Evolutionary conservation across 805 yeast species (phyloP).

Genomic region (Metschnikowia amazonensis): DNA sequence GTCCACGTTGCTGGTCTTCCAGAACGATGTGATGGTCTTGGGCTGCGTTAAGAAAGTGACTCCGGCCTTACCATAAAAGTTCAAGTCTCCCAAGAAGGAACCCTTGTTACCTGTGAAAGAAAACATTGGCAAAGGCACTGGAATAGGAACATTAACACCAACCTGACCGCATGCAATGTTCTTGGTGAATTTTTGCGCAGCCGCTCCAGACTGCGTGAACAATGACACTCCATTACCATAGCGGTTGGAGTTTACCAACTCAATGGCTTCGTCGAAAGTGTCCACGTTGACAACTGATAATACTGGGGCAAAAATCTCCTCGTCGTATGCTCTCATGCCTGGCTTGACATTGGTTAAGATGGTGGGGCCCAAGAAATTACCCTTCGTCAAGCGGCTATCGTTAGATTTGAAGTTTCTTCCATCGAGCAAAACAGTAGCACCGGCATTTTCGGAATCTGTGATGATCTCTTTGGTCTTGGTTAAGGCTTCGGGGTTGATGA

Average conservation of each 20-base stretch:
- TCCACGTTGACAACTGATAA: conserved; percentile 58
- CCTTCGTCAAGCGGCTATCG: conserved; percentile 41
- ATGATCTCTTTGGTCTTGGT: conserved; percentile 55
- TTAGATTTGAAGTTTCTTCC: conserved; percentile 50
- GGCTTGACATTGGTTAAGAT: conserved; percentile 57
- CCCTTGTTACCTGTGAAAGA: conserved; percentile 75
- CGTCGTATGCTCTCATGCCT: conserved; percentile 69
- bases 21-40: conserved; percentile 67
- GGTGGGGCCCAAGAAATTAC: conserved; percentile 74
- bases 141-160: conserved; percentile 75
- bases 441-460: conserved; percentile 51
- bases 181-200: conserved; percentile 67
- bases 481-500: conserved; percentile 58
- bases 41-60: conserved; percentile 67
- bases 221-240: conserved; percentile 73
- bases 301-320: conserved; percentile 77
- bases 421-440: conserved; percentile 60
- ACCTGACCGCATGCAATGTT: conserved; percentile 72
- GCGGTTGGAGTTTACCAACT: conserved; percentile 50
- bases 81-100: conserved; percentile 73
- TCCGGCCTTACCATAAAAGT: conserved; percentile 78
- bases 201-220: conserved; percentile 65
- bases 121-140: conserved; percentile 79
- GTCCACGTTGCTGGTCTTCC: conserved; percentile 54
- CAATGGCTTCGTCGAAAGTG: conserved; percentile 65